Evolutionary conservation across 306 rosid genomes (phyloP).

Genomic region (Quercus rubra): DNA sequence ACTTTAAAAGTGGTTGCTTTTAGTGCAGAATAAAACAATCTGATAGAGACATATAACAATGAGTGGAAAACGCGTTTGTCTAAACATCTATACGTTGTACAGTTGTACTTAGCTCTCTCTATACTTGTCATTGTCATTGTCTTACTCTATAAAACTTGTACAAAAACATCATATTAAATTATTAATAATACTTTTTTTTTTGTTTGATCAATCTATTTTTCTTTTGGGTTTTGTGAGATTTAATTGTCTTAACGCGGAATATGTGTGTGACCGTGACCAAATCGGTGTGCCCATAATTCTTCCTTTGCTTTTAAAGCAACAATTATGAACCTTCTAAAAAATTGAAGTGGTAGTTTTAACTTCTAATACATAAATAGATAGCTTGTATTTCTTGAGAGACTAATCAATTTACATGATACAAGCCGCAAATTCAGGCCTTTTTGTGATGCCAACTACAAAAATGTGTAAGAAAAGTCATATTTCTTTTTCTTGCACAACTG

Average conservation of each 20-base stretch:
- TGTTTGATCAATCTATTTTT: too few species aligned
- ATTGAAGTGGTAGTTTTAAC: not conserved
- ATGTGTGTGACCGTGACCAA: conserved; percentile 22
- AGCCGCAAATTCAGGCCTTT: not conserved
- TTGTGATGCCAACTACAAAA: not conserved
- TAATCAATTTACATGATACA: not conserved
- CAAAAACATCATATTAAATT: too few species aligned
- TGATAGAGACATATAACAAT: conserved; percentile 24
- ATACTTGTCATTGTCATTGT: too few species aligned
- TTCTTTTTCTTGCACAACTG: not conserved
- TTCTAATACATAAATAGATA: not conserved
- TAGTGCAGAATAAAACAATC: conserved; percentile 1
- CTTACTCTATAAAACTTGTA: too few species aligned
- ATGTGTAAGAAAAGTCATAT: not conserved
- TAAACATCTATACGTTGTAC: not conserved
- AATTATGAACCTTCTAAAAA: too few species aligned
- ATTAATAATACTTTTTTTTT: too few species aligned
- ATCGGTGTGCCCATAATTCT: not conserved
- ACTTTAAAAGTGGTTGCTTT: not conserved
- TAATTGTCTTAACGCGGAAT: conserved; percentile 35
- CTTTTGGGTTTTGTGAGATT: conserved; percentile 2
- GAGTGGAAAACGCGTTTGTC: conserved; percentile 29
- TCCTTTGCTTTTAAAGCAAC: not conserved
- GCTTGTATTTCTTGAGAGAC: not conserved
- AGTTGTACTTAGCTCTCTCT: too few species aligned